A percentile compares a stretch with the other conserved stretches of the same genome.
These are phyloP conservation scores for Cadophora malorum DNA, from an alignment of 2,329 filamentous ascomycete species.

Conservation along the genomic window DNA sequence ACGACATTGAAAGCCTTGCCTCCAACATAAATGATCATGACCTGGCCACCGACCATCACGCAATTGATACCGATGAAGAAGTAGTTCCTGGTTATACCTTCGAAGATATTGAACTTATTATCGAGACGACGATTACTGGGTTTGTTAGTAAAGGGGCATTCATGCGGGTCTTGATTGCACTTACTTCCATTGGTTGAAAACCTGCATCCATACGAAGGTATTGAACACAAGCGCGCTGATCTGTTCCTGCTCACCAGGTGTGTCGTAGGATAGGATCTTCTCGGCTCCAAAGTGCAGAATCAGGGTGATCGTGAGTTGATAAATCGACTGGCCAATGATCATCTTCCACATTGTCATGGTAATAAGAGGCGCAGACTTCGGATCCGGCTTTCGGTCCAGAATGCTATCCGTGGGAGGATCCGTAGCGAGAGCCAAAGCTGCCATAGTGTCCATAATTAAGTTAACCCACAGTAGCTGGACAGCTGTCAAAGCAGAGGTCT, in stretches of 20 bases:
- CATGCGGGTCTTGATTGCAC: conserved; percentile 46
- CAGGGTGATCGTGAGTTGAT: conserved; percentile 81
- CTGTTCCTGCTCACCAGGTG: conserved; percentile 54
- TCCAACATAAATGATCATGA: conserved; percentile 89
- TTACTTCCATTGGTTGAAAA: conserved; percentile 97
- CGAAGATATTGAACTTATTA: conserved; percentile 95
- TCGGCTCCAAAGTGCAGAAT: conserved; percentile 79
- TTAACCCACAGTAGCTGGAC: conserved; percentile 86
- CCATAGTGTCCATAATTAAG: conserved; percentile 85
- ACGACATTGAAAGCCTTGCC: conserved; percentile 73
- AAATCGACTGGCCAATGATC: conserved; percentile 92
- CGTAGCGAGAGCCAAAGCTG: conserved; percentile 76
- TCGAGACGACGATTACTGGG: conserved; percentile 85
- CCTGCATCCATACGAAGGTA: conserved; percentile 99
- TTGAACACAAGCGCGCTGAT: conserved; percentile 91
- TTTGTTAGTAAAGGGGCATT: conserved; percentile 38
- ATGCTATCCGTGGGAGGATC: conserved; percentile 74
- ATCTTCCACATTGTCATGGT: conserved; percentile 99
- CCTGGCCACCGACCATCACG: conserved; percentile 87
- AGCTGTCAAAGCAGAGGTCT: conserved; percentile 75
- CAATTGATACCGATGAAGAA: conserved; percentile 88
- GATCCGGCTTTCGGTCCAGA: conserved; percentile 75
- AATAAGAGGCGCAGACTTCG: conserved; percentile 77
- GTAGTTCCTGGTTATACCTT: conserved; percentile 82
- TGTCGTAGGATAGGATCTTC: conserved; percentile 64